Evolutionary conservation across 2,329 filamentous ascomycete genomes (phyloP).

Genomic region (Polytolypa hystricis): DNA sequence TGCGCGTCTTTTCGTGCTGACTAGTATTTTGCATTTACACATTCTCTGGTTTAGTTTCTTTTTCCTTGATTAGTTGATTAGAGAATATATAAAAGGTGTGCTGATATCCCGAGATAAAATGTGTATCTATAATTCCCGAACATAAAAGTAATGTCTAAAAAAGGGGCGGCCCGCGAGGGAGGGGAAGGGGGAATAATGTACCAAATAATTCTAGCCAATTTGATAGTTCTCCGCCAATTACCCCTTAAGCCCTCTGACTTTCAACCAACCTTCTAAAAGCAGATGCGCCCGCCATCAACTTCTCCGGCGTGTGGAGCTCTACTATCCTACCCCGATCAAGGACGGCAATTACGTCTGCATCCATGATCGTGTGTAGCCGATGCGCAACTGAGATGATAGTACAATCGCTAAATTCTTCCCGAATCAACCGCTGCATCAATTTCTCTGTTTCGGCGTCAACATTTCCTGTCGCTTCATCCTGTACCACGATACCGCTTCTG

Average conservation of each 20-base stretch:
- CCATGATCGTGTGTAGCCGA: constrained; percentile 38
- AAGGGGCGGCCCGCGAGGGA: too few relatives aligned
- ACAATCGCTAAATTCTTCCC: constrained; percentile 42
- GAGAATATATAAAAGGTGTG: too few relatives aligned
- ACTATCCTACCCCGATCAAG: constrained; percentile 26
- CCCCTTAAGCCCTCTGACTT: too few relatives aligned
- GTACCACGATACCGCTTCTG: background rate
- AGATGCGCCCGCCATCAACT: constrained; percentile 21
- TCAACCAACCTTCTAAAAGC: constrained; percentile 27
- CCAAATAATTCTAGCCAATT: too few relatives aligned
- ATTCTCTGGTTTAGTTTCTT: too few relatives aligned
- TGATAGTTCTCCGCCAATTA: constrained; percentile 11
- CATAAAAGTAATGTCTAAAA: too few relatives aligned
- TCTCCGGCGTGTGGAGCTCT: constrained; percentile 26
- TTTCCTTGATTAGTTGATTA: too few relatives aligned
- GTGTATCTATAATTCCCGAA: too few relatives aligned
- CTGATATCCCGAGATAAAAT: too few relatives aligned
- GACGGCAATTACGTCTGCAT: constrained; percentile 29
- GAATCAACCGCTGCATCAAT: constrained; percentile 46
- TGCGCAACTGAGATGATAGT: constrained; percentile 52
- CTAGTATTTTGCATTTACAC: too few relatives aligned
- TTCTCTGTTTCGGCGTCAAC: constrained; percentile 40
- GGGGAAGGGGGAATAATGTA: too few relatives aligned
- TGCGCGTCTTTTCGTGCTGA: too few relatives aligned
- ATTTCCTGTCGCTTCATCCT: background rate